These are phyloP conservation scores for Zygnema cylindricum DNA, from an alignment of 139 green algal species.

Conservation along the genomic window DNA sequence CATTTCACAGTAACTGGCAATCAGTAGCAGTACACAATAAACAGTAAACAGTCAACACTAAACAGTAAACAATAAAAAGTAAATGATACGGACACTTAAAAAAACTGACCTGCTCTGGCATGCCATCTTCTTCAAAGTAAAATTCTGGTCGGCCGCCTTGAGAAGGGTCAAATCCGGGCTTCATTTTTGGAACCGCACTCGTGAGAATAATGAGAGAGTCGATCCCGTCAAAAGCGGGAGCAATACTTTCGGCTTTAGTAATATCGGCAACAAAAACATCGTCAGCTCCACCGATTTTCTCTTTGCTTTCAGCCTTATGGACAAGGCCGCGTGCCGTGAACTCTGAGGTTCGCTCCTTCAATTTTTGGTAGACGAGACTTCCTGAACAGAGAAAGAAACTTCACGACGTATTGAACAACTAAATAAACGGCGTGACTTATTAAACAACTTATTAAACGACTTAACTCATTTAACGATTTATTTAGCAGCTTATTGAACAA, in stretches of 20 bases:
- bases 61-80: no score
- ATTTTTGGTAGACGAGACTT: constrained; percentile 60
- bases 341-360: constrained; percentile 43
- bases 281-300: constrained; percentile 42
- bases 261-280: constrained; percentile 51
- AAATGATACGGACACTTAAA: no score
- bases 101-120: constrained; percentile 65
- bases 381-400: no score
- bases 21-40: no score
- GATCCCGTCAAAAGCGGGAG: constrained; percentile 31
- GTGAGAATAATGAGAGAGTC: constrained; percentile 62
- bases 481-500: no score
- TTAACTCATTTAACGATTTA: no score
- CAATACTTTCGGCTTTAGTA: constrained; percentile 11
- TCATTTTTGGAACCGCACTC: constrained; percentile 65
- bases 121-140: constrained; percentile 51
- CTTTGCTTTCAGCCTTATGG: constrained; percentile 52
- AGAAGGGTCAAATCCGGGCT: constrained; percentile 56
- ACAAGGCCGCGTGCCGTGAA: constrained; percentile 50
- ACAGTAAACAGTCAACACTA: no score
- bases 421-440: no score
- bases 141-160: constrained; percentile 58
- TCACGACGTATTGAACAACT: no score
- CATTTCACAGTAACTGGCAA: no score
- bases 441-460: no score